Evolutionary conservation across 2,329 filamentous ascomycete species (phyloP).

Genomic region (Trichoderma pleuroti): DNA sequence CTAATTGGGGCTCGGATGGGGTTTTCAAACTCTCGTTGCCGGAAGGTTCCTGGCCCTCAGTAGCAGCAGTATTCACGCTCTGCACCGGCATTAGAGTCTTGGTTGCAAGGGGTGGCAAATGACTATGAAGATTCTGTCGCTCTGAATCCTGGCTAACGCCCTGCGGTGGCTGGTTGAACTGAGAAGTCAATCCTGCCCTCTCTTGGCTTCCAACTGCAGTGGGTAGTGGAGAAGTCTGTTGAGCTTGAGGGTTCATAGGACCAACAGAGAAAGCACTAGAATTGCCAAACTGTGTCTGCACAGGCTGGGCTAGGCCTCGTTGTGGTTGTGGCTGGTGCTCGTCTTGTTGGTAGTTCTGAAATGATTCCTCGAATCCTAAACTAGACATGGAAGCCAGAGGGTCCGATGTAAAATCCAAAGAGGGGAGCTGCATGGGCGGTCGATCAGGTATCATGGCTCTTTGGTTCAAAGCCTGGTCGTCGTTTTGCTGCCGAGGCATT

Average conservation of each 20-base stretch:
- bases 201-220: background rate
- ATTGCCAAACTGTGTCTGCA: background rate
- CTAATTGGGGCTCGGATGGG: background rate
- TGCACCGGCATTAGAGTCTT: background rate
- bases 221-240: background rate
- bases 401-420: conserved; percentile 30
- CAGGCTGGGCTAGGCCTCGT: background rate
- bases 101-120: background rate
- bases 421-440: conserved; percentile 30
- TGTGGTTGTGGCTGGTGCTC: conserved; percentile 15
- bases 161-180: background rate
- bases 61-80: background rate
- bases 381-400: conserved; percentile 28
- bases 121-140: background rate
- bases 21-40: background rate
- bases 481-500: background rate
- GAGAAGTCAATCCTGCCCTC: background rate
- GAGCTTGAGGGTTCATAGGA: background rate
- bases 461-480: background rate
- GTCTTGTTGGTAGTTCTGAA: conserved; percentile 13
- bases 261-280: background rate
- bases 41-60: background rate
- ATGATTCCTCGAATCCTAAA: conserved; percentile 22
- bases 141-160: background rate
- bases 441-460: conserved; percentile 18